Conservation (phyloP, 768 basidiomycete species). For the Rhizopogon vesiculosus region DNA sequence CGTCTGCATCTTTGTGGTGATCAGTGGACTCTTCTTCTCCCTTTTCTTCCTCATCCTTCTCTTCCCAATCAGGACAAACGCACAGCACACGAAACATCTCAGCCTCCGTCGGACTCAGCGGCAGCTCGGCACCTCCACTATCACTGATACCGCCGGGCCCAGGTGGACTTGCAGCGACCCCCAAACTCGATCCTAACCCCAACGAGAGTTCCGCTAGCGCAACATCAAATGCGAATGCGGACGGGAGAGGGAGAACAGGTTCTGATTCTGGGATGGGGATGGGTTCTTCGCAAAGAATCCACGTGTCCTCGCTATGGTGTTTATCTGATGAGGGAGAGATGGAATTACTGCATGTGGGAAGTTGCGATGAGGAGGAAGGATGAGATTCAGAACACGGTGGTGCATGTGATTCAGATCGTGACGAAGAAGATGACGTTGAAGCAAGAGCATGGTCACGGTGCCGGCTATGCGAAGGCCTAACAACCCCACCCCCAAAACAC, state of each 20-base stretch:
- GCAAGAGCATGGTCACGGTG: too few species aligned
- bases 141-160: too few species aligned
- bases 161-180: neutral
- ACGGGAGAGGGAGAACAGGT: neutral
- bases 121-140: conserved; percentile 26
- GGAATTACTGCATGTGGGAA: too few species aligned
- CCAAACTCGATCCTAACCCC: conserved; percentile 1
- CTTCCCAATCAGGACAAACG: conserved; percentile 48
- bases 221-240: conserved; percentile 17
- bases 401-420: neutral
- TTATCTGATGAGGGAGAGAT: neutral
- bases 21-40: neutral
- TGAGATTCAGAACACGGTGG: neutral
- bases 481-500: conserved; percentile 11
- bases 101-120: conserved; percentile 65
- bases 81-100: conserved; percentile 68
- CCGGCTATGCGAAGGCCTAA: neutral
- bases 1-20: neutral
- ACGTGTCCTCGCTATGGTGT: neutral
- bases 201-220: conserved; percentile 24
- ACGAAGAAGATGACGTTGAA: neutral
- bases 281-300: neutral
- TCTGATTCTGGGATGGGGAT: neutral
- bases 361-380: neutral
- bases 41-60: conserved; percentile 29